Evolutionary conservation across 1,284 basidiomycete species (phyloP).

Genomic region (Fereydounia khargensis): DNA sequence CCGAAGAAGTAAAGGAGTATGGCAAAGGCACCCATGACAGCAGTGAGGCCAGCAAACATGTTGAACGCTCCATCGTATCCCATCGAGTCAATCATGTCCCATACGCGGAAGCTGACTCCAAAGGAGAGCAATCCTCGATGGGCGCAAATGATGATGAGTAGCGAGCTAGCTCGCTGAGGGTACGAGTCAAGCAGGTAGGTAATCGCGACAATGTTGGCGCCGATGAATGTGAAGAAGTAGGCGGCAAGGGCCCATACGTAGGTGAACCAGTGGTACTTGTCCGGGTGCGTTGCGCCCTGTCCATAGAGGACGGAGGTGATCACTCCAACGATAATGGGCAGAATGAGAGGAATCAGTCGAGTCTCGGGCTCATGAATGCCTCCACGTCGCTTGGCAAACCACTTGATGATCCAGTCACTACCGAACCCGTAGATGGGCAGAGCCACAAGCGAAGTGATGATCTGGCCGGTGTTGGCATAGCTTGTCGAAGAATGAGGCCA

Average conservation of each 20-base stretch:
- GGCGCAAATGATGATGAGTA: constrained; percentile 11
- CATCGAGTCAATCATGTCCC: constrained; percentile 6
- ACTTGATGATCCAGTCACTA: constrained; percentile 9
- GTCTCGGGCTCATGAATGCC: constrained; percentile 10
- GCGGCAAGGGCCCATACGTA: constrained; percentile 4
- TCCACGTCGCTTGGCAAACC: constrained; percentile 8
- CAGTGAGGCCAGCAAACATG: constrained; percentile 10
- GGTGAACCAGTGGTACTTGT: constrained; percentile 8
- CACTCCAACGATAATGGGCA: constrained; percentile 6
- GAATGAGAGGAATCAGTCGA: constrained; percentile 3
- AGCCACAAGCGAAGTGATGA: constrained; percentile 6
- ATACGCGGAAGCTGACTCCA: constrained; percentile 6
- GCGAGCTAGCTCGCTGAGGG: constrained; percentile 6
- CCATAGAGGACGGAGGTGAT: constrained; percentile 6
- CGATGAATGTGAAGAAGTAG: constrained; percentile 1
- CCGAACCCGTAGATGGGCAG: constrained; percentile 6
- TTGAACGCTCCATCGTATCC: constrained; percentile 9
- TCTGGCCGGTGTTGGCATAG: constrained; percentile 6
- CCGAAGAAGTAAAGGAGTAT: constrained; percentile 3
- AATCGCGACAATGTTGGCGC: constrained; percentile 8
- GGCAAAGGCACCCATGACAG: constrained; percentile 1
- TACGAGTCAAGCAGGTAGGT: constrained; percentile 8
- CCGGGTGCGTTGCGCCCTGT: constrained; percentile 3
- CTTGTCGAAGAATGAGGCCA: constrained; percentile 4
- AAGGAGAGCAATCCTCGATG: constrained; percentile 5